Evolutionary conservation across 2,329 filamentous ascomycete genomes (phyloP).

Genomic region (Tolypocladium capitatum): DNA sequence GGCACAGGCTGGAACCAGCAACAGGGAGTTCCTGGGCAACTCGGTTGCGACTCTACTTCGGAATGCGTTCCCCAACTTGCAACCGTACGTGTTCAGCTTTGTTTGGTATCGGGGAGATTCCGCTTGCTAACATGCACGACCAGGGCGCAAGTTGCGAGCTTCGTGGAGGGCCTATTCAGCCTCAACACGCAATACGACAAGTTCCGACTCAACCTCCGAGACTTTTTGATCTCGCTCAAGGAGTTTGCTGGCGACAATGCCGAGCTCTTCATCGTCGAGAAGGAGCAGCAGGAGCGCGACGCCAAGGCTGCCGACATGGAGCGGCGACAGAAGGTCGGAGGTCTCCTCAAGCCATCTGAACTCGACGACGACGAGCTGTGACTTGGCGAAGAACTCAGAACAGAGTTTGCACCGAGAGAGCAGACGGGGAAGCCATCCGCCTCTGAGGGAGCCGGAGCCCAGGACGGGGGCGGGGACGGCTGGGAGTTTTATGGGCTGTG

Average conservation of each 20-base stretch:
- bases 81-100: conserved; percentile 50
- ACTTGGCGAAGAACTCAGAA: conserved; percentile 59
- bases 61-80: conserved; percentile 86
- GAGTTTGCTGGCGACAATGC: conserved; percentile 94
- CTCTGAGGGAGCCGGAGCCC: conserved; percentile 13
- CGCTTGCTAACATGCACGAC: conserved; percentile 18
- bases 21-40: conserved; percentile 79
- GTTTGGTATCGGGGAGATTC: background rate
- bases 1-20: conserved; percentile 68
- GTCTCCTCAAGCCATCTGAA: conserved; percentile 93
- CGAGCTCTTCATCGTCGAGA: conserved; percentile 85
- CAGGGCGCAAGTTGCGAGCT: conserved; percentile 75
- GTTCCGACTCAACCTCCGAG: conserved; percentile 90
- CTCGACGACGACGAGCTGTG: conserved; percentile 84
- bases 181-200: conserved; percentile 81
- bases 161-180: conserved; percentile 80
- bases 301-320: conserved; percentile 82
- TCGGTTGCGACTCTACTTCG: conserved; percentile 77
- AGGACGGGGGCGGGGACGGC: conserved; percentile 32
- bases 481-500: conserved; percentile 55
- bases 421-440: conserved; percentile 5
- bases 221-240: conserved; percentile 94
- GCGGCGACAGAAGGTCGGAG: conserved; percentile 86
- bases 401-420: conserved; percentile 38
- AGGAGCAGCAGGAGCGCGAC: conserved; percentile 79